phyloP scores from a whole-genome alignment of 768 basidiomycete species.

The Lyophyllum semitale region DNA sequence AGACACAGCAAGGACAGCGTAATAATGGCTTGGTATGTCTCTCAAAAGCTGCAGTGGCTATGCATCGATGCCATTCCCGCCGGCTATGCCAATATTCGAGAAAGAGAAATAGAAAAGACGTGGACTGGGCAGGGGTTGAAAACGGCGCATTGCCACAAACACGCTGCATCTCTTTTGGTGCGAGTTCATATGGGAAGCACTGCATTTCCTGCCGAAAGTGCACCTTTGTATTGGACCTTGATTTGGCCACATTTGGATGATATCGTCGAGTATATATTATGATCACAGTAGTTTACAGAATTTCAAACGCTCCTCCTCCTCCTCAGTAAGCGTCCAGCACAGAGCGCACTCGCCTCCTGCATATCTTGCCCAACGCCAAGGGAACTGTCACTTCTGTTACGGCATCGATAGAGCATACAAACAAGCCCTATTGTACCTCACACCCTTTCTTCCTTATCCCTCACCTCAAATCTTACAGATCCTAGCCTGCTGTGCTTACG shows the following conservation, averaged over 20 bases:
- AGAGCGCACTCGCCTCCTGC: background rate
- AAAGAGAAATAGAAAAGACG: background rate
- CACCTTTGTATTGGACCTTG: conserved; percentile 6
- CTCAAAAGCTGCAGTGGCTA: background rate
- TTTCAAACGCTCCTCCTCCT: background rate
- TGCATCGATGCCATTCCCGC: background rate
- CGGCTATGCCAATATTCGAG: conserved; percentile 9
- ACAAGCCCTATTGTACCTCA: background rate
- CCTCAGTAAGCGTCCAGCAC: background rate
- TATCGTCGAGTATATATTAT: conserved; percentile 14
- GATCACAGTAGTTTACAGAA: conserved; percentile 5
- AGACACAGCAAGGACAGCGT: background rate
- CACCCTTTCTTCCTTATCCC: background rate
- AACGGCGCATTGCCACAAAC: conserved; percentile 8
- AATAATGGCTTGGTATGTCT: background rate
- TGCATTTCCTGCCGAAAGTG: conserved; percentile 6
- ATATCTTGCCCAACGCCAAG: too few relatives aligned
- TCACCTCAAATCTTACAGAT: background rate
- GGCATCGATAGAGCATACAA: background rate
- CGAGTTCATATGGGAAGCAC: background rate
- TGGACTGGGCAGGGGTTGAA: background rate
- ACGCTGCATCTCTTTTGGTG: conserved; percentile 3
- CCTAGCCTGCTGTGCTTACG: background rate
- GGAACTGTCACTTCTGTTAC: too few relatives aligned
- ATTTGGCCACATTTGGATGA: conserved; percentile 5